Conservation (phyloP, 2,329 filamentous ascomycete genomes). For the Dactylellina parvicollis region DNA sequence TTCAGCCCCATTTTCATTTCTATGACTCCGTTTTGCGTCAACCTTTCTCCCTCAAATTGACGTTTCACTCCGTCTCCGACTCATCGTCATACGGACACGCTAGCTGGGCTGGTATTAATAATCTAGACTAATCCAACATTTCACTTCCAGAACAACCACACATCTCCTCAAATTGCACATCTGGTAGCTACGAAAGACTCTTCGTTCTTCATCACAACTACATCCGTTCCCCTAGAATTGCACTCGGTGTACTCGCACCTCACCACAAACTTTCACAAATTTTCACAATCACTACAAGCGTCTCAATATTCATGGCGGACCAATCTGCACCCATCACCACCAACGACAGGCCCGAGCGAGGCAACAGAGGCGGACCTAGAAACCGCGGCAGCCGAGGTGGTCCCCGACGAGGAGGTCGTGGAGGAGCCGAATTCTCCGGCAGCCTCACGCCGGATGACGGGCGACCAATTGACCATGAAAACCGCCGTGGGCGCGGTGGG, state of each 20-base stretch:
- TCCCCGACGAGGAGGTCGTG: conserved; percentile 58
- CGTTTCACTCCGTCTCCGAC: not conserved
- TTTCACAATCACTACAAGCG: not conserved
- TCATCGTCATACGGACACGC: conserved; percentile 1
- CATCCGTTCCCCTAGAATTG: not conserved
- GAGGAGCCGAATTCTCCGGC: not conserved
- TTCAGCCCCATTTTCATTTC: conserved; percentile 2
- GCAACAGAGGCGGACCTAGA: conserved; percentile 62
- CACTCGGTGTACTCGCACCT: too few species aligned
- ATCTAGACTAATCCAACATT: not conserved
- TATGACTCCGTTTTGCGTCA: conserved; percentile 41
- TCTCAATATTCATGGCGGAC: conserved; percentile 23
- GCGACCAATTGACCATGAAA: conserved; percentile 29
- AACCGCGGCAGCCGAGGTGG: conserved; percentile 61
- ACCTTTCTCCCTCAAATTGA: not conserved
- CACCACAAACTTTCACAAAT: not conserved
- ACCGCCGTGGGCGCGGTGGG: conserved; percentile 36
- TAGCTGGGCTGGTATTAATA: conserved; percentile 11
- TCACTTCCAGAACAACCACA: not conserved
- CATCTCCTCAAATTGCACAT: not conserved
- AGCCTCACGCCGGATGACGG: not conserved
- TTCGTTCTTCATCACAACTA: not conserved
- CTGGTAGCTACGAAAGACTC: not conserved
- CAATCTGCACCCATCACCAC: conserved; percentile 27
- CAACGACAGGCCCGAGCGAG: conserved; percentile 61